Conservation (phyloP, 345 rosid genomes). For the Combretum micranthum region DNA sequence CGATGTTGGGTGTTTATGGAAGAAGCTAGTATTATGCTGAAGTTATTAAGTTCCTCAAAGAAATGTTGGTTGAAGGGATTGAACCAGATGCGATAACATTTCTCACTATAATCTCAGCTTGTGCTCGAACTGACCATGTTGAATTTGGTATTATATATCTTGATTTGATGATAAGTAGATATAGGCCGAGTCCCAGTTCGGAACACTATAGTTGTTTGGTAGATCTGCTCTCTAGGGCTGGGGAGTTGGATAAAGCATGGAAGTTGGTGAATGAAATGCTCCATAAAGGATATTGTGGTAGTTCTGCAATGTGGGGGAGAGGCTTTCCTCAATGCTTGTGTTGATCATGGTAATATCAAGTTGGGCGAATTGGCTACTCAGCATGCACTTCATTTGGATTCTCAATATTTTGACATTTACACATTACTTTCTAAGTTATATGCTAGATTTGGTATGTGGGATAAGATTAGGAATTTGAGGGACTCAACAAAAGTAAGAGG, state of each 20-base stretch:
- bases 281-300: too few relatives aligned
- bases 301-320: too few relatives aligned
- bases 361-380: constrained; percentile 44
- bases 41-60: constrained; percentile 26
- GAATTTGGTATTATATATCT: constrained; percentile 40
- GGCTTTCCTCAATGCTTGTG: too few relatives aligned
- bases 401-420: constrained; percentile 35
- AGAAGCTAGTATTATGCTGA: too few relatives aligned
- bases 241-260: too few relatives aligned
- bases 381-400: constrained; percentile 45
- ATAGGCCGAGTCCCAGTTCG: constrained; percentile 28
- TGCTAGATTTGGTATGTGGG: too few relatives aligned
- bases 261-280: too few relatives aligned
- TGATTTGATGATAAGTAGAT: constrained; percentile 30
- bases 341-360: constrained; percentile 38
- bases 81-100: constrained; percentile 45
- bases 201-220: too few relatives aligned
- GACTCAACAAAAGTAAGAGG: too few relatives aligned
- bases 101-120: constrained; percentile 50
- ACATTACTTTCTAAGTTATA: too few relatives aligned
- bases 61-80: constrained; percentile 32
- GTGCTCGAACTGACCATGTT: constrained; percentile 49
- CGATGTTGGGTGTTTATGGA: constrained; percentile 43
- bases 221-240: too few relatives aligned
- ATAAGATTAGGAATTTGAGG: too few relatives aligned